phyloP scores from a whole-genome alignment of 352 stramenopile genomes.

The Globisporangium recalcitrans region DNA sequence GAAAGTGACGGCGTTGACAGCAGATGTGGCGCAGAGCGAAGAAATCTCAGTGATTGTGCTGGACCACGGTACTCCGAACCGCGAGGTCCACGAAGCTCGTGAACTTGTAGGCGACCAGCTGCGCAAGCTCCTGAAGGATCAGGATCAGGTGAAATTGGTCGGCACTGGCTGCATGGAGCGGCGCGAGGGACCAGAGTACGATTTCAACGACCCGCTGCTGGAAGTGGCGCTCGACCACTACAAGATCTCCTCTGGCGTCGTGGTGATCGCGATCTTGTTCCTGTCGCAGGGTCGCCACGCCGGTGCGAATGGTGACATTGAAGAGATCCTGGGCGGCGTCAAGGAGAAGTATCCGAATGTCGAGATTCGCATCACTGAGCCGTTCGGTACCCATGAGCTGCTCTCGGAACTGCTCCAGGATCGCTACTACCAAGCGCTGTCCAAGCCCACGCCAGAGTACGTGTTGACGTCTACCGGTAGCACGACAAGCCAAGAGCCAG shows the following conservation, averaged over 20 bases:
- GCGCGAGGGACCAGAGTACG: constrained; percentile 56
- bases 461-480: constrained; percentile 10
- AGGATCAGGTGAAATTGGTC: constrained; percentile 42
- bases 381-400: constrained; percentile 56
- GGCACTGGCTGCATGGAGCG: constrained; percentile 74
- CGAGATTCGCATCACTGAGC: constrained; percentile 55
- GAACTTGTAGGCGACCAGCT: constrained; percentile 58
- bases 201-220: constrained; percentile 83
- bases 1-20: constrained; percentile 36
- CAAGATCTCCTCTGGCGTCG: constrained; percentile 44
- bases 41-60: constrained; percentile 62
- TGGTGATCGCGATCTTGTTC: constrained; percentile 75
- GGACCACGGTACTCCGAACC: constrained; percentile 68
- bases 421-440: constrained; percentile 40
- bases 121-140: constrained; percentile 24
- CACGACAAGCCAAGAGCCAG: neutral
- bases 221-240: constrained; percentile 58
- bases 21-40: constrained; percentile 19
- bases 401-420: constrained; percentile 63
- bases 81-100: constrained; percentile 61
- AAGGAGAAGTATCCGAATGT: constrained; percentile 36
- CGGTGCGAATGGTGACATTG: constrained; percentile 70
- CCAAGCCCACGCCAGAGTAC: constrained; percentile 22
- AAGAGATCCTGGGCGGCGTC: constrained; percentile 57
- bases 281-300: constrained; percentile 71